A percentile compares a stretch with the other conserved stretches of the same genome.
Conservation (phyloP, 164 flowering plant genomes). For the Chloranthus sessilifolius region DNA sequence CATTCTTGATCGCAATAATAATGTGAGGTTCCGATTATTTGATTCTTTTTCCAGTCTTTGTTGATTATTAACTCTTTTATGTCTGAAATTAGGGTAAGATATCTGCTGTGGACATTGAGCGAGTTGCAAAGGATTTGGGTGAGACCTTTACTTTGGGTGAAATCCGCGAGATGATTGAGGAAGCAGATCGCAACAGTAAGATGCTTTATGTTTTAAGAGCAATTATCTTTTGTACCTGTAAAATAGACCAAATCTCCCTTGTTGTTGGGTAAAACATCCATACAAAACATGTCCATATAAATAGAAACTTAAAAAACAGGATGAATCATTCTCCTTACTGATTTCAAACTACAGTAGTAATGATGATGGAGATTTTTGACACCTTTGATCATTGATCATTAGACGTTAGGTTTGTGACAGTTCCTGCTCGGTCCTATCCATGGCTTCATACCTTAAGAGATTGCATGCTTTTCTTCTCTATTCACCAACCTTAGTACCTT, state of each 20-base stretch:
- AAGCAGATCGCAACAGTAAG: constrained; percentile 75
- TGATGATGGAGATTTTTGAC: constrained; percentile 3
- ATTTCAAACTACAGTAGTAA: too few species aligned
- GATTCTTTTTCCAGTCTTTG: neutral
- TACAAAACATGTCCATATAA: too few species aligned
- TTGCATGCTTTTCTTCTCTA: too few species aligned
- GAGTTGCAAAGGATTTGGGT: constrained; percentile 70
- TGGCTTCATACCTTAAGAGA: too few species aligned
- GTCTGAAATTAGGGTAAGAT: constrained; percentile 70
- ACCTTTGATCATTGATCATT: neutral
- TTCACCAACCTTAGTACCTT: too few species aligned
- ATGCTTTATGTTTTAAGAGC: neutral
- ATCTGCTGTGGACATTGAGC: constrained; percentile 63
- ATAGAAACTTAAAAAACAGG: too few species aligned
- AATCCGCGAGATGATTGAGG: constrained; percentile 76
- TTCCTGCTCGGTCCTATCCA: too few species aligned
- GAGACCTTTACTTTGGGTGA: constrained; percentile 62
- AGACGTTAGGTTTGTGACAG: too few species aligned
- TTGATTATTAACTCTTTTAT: constrained; percentile 11
- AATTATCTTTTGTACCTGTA: neutral
- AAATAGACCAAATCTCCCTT: neutral
- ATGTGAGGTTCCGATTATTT: constrained; percentile 35
- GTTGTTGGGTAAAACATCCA: too few species aligned
- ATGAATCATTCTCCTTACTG: too few species aligned
- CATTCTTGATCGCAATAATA: constrained; percentile 78